A percentile compares a stretch with the other conserved stretches of the same genome.
Conservation (phyloP, 2,329 filamentous ascomycete species). For the Aureobasidium vineae region DNA sequence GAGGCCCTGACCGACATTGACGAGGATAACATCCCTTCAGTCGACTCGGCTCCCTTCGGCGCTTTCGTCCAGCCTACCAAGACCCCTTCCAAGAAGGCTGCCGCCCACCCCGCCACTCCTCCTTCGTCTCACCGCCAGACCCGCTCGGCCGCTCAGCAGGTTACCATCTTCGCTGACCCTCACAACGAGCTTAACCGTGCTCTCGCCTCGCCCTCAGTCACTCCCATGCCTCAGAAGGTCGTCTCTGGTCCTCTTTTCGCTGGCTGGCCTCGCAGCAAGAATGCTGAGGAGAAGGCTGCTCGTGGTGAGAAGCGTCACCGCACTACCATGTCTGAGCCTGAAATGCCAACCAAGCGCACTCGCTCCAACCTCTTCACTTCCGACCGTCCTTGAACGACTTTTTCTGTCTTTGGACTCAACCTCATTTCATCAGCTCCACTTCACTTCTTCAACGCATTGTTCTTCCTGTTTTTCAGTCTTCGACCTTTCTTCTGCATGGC, state of each 20-base stretch:
- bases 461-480: not conserved
- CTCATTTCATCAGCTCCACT: not conserved
- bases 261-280: constrained; percentile 65
- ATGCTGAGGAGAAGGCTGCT: not conserved
- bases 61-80: constrained; percentile 31
- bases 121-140: constrained; percentile 62
- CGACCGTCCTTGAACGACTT: not conserved
- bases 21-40: constrained; percentile 28
- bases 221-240: constrained; percentile 26
- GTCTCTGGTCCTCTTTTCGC: constrained; percentile 60
- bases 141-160: constrained; percentile 47
- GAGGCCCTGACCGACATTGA: constrained; percentile 56
- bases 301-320: constrained; percentile 14
- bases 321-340: not conserved
- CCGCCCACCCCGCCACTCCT: constrained; percentile 57
- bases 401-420: too few species aligned
- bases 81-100: constrained; percentile 33
- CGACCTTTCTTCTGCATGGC: not conserved
- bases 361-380: not conserved
- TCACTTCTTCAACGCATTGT: not conserved
- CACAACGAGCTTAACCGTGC: not conserved
- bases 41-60: constrained; percentile 33
- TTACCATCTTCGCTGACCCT: constrained; percentile 24
- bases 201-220: constrained; percentile 14
- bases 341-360: constrained; percentile 19